Evolutionary conservation across 164 flowering plant genomes (phyloP), one percentile per base, ranked within the genome.

Genomic region (Piper longum): DNA sequence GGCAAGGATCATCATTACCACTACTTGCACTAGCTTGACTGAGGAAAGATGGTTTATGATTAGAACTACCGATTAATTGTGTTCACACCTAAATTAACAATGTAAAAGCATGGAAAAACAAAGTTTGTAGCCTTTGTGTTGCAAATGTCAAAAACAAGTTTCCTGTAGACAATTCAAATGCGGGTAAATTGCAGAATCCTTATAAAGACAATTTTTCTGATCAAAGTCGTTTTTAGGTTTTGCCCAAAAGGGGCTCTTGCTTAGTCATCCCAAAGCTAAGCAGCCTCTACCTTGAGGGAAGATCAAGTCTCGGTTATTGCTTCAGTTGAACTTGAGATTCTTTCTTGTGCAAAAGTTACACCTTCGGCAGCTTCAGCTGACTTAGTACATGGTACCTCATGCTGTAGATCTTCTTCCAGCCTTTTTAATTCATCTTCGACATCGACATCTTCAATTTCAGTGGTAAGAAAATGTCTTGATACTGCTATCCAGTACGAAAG

Each of bases 361-460:
- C 71, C 41, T 7, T 26, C 48, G n/a, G 63, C 56, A n/a, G 36
- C 72, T 19, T 66, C 61, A 16, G 57, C 61, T n/a, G 42, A 45
- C 16, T 65, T 57, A n/a, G 41, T 72, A 16, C 65, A 63, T 14
- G 60, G 64, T n/a, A 40, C 67, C 56, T 70, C 73, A 18, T 61
- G 71, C 43, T 57, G 78, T 41, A 85, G 51, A 74, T 86, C 93
- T 75, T 77, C 54, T 70, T 88, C 85, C 52, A 91, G 76, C 69
- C 73, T 72, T 68, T 67, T 73, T 54, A 91, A 83, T 70, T 86
- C 98, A 67, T 84, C 91, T 74, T 85, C 95, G 13, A 88, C 45
- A 71, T 83, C 86, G 68, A 83, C 91, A 65, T 86, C 92, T 19
- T 91, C 88, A 52, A 77, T 62, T 41, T 57, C 75, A 26, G 65